Evolutionary conservation across 73 alveolate genomes (phyloP).

Genomic region (Paramecium primaurelia): DNA sequence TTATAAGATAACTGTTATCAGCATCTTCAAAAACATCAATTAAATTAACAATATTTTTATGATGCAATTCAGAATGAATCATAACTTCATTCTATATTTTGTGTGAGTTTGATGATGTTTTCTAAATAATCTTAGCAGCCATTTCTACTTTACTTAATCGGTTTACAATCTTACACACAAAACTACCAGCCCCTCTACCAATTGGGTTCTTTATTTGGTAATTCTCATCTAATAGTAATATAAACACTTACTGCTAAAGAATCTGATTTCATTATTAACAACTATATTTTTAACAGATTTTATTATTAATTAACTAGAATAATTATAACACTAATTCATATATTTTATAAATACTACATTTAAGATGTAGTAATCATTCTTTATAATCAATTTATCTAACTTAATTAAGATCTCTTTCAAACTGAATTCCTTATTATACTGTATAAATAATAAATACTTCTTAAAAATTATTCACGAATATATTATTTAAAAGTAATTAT

Average conservation of each 20-base stretch:
- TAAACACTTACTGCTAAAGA: neutral
- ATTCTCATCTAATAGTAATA: slow-evolving; percentile 23
- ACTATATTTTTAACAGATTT: slow-evolving; percentile 44
- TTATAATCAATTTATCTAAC: too few relatives aligned
- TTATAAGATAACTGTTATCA: slow-evolving; percentile 47
- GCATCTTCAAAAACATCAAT: slow-evolving; percentile 47
- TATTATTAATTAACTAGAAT: slow-evolving; percentile 25
- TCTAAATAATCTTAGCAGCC: slow-evolving; percentile 25
- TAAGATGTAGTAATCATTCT: neutral
- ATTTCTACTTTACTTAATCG: slow-evolving; percentile 7
- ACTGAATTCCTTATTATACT: neutral
- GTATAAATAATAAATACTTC: too few relatives aligned
- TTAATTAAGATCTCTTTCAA: neutral
- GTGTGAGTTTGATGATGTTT: neutral
- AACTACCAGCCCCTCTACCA: slow-evolving; percentile 64
- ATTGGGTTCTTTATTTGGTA: slow-evolving; percentile 58
- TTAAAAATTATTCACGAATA: too few relatives aligned
- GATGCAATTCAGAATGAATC: slow-evolving; percentile 47
- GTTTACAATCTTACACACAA: slow-evolving; percentile 42
- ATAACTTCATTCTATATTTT: slow-evolving; percentile 17
- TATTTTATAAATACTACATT: neutral
- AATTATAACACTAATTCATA: neutral
- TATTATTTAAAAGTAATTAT: too few relatives aligned
- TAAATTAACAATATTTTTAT: slow-evolving; percentile 47
- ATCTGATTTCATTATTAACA: slow-evolving; percentile 43